A percentile compares a stretch with the other conserved stretches of the same genome.
These are phyloP conservation scores for Aspergillus uvarum DNA, from an alignment of 2,329 filamentous ascomycete species.

Conservation along the genomic window DNA sequence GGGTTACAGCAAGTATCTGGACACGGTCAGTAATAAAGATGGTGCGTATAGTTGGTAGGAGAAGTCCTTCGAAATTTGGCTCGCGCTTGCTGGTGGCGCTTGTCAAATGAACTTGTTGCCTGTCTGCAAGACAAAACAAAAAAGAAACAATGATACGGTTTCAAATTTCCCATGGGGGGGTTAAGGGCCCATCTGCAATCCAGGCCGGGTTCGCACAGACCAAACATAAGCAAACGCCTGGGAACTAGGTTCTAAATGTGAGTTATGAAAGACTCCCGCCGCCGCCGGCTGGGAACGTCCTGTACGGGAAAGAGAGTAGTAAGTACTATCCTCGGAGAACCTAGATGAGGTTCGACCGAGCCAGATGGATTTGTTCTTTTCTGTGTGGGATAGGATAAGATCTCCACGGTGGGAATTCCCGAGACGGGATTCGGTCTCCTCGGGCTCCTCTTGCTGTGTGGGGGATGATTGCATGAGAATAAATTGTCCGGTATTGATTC, in stretches of 20 bases:
- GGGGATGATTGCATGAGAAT: background rate
- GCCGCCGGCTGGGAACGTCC: background rate
- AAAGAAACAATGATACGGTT: background rate
- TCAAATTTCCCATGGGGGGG: background rate
- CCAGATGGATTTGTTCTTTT: background rate
- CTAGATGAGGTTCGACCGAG: background rate
- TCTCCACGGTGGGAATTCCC: constrained; percentile 11
- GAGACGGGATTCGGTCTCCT: background rate
- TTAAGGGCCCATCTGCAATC: constrained; percentile 18
- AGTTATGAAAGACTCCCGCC: background rate
- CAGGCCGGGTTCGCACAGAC: constrained; percentile 27
- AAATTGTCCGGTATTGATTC: background rate
- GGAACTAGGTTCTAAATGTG: background rate
- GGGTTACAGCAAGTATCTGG: background rate
- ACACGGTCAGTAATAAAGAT: background rate
- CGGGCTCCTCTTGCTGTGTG: background rate
- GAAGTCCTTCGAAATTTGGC: background rate
- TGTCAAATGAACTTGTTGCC: constrained; percentile 1
- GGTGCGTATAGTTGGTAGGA: background rate
- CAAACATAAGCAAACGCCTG: constrained; percentile 17
- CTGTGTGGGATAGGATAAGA: background rate
- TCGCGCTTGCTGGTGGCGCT: background rate
- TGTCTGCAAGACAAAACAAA: constrained; percentile 1
- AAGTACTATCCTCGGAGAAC: background rate
- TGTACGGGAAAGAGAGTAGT: background rate